Percentiles rank a stretch among this genome's conserved stretches.
Conservation (phyloP, 2,329 filamentous ascomycete genomes). For the Colletotrichum cordylinicola region DNA sequence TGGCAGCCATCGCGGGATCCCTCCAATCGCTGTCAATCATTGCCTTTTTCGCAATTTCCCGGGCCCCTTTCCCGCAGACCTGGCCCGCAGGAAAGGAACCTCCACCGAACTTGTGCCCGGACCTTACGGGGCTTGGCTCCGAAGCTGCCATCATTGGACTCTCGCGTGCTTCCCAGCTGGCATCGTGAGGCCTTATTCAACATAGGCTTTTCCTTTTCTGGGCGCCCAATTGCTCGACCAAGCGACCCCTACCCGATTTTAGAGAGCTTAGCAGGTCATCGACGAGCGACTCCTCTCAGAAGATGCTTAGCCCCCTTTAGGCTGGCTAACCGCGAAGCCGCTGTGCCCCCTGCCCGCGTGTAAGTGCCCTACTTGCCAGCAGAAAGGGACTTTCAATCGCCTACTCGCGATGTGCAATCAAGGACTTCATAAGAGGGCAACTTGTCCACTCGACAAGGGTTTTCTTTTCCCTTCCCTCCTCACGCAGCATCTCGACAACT, state of each 20-base stretch:
- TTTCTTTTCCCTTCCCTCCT: not conserved
- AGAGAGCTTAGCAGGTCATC: not conserved
- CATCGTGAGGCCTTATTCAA: not conserved
- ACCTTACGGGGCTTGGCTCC: constrained; percentile 3
- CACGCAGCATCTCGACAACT: constrained; percentile 10
- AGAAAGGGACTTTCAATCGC: not conserved
- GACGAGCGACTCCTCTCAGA: not conserved
- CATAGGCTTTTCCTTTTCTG: not conserved
- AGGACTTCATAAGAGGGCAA: constrained; percentile 10
- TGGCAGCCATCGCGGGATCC: constrained; percentile 6
- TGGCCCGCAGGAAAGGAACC: not conserved
- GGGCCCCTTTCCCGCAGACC: not conserved
- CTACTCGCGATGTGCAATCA: not conserved
- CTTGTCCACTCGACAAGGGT: not conserved
- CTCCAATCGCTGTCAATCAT: constrained; percentile 19
- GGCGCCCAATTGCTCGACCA: not conserved
- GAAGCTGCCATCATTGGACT: not conserved
- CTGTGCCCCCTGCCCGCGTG: not conserved
- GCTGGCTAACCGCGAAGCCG: not conserved
- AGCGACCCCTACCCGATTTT: not conserved
- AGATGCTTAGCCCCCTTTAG: not conserved
- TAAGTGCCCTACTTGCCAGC: not conserved
- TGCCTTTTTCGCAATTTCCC: constrained; percentile 19
- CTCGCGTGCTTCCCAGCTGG: not conserved
- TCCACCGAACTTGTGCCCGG: not conserved